Conservation (phyloP, 441 rosid genomes). For the Populus hybrid region DNA sequence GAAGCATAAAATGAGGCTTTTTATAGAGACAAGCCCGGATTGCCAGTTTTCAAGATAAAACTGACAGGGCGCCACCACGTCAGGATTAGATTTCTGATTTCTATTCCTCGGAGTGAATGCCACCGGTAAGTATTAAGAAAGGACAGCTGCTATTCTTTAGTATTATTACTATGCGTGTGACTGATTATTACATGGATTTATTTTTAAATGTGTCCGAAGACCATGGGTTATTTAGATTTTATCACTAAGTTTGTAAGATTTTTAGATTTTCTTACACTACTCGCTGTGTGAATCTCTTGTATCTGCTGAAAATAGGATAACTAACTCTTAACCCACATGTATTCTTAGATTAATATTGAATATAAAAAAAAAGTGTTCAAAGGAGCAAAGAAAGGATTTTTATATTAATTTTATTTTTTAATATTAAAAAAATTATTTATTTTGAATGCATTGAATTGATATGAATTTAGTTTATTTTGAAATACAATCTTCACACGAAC, state of each 20-base stretch:
- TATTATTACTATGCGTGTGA: not conserved
- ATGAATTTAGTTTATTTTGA: no score
- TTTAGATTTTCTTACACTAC: not conserved
- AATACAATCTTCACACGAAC: no score
- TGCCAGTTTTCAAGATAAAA: constrained; percentile 21
- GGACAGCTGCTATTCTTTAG: no score
- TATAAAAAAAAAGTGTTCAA: no score
- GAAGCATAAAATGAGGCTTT: constrained; percentile 20
- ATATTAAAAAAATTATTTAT: no score
- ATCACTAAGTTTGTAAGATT: no score
- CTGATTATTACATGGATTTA: not conserved
- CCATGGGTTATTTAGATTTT: not conserved
- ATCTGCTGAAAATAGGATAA: no score
- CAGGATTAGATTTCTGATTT: constrained; percentile 26
- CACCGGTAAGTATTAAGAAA: not conserved
- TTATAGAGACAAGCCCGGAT: constrained; percentile 1
- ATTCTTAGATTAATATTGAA: no score
- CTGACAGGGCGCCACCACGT: constrained; percentile 45
- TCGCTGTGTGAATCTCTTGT: not conserved
- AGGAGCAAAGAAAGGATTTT: no score
- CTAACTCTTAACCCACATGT: no score
- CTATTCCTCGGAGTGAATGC: not conserved
- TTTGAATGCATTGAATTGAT: no score
- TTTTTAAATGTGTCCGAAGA: not conserved
- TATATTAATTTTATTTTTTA: no score